A percentile compares a stretch with the other conserved stretches of the same genome.
phyloP scores from a whole-genome alignment of 768 basidiomycete species.

The Mycena rosella region DNA sequence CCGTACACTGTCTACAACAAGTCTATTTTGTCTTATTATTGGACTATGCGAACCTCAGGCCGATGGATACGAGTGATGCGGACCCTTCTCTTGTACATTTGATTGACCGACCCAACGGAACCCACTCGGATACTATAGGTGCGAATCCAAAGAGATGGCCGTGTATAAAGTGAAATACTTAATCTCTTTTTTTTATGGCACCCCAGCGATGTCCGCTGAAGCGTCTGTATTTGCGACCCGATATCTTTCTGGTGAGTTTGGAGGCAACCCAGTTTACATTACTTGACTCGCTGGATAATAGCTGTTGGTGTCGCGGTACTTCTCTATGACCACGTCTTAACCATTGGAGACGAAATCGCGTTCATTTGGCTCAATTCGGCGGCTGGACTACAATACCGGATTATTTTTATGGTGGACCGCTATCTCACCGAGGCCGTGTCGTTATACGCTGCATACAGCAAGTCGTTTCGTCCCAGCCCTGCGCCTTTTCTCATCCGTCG shows the following conservation, averaged over 20 bases:
- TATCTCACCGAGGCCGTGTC: constrained; percentile 12
- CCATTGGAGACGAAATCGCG: constrained; percentile 2
- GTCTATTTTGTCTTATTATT: too few species aligned
- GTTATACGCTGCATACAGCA: constrained; percentile 22
- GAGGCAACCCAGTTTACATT: too few species aligned
- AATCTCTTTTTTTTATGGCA: background rate
- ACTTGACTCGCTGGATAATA: background rate
- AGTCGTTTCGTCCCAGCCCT: background rate
- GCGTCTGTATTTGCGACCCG: constrained; percentile 16
- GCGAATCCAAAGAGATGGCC: background rate
- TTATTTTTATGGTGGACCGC: constrained; percentile 14
- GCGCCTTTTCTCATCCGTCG: background rate
- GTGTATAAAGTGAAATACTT: background rate
- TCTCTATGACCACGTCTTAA: constrained; percentile 17
- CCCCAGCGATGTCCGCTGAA: constrained; percentile 14
- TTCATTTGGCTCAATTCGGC: constrained; percentile 23
- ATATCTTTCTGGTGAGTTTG: constrained; percentile 11
- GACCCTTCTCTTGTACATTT: background rate
- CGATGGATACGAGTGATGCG: background rate
- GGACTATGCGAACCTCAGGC: background rate
- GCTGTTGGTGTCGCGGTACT: constrained; percentile 17
- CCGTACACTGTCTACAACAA: too few species aligned
- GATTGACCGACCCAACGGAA: too few species aligned
- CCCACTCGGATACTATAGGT: background rate
- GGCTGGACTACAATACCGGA: constrained; percentile 10